phyloP scores from a whole-genome alignment of 139 green algal species.

The Tetradesmus obliquus region DNA sequence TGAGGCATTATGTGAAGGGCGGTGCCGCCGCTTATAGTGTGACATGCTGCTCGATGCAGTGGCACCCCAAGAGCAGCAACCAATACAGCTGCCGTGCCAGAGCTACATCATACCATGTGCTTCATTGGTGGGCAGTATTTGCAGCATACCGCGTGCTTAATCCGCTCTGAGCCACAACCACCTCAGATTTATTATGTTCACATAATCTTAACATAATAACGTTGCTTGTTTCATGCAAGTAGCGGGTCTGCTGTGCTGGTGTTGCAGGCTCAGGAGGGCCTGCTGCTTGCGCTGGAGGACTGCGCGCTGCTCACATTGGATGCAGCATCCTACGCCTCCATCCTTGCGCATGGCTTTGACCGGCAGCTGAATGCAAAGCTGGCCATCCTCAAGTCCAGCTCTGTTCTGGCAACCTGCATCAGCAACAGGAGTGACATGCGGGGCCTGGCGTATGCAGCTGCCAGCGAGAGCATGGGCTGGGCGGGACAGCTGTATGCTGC shows the following conservation, averaged over 20 bases:
- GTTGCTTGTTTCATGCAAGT: too few species aligned
- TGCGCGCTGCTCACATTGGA: constrained; percentile 51
- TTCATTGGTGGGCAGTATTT: too few species aligned
- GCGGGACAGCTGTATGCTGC: constrained; percentile 47
- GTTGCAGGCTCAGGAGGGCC: constrained; percentile 47
- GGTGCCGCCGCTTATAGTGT: too few species aligned
- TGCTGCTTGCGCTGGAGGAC: constrained; percentile 55
- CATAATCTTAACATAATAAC: too few species aligned
- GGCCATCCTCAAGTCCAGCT: constrained; percentile 9
- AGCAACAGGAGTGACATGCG: constrained; percentile 48
- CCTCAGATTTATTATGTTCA: too few species aligned
- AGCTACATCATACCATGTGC: too few species aligned
- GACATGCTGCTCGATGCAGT: too few species aligned
- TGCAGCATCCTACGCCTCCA: constrained; percentile 46
- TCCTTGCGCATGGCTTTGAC: constrained; percentile 60
- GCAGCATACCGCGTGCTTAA: too few species aligned
- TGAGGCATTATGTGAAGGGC: background rate
- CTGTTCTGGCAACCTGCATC: constrained; percentile 36
- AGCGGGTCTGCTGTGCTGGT: background rate
- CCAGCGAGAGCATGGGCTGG: constrained; percentile 3
- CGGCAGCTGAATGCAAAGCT: constrained; percentile 58
- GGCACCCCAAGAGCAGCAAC: background rate
- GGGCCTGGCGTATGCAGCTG: constrained; percentile 50
- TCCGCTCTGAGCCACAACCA: too few species aligned
- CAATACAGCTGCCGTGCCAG: background rate